Base-by-base conservation (phyloP, 345 rosid species). In the Populus davidiana region DNA sequence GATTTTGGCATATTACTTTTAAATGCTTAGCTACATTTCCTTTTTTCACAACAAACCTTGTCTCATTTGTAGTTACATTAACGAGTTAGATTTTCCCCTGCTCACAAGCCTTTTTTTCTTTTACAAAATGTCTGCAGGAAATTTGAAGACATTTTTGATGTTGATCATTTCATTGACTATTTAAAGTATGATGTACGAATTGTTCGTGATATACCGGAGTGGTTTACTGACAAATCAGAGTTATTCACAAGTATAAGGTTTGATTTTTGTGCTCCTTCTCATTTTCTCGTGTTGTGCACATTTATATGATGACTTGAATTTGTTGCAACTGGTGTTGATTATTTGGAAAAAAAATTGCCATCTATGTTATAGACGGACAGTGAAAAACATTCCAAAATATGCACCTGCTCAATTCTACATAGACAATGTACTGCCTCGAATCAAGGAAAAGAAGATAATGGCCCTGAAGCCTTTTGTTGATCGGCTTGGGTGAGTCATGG, bases 371-470 rank as follows among this genome's bases (percentile, higher is more conserved):
- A 96, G 99, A 77, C 93, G 98, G 75, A 96, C 99, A 7, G 99
- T 96, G 64, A 96, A 96, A 88, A 96, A 96, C 83, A 96, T 96
- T 83, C 99, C 99, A 66, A 96, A 96, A 77, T 96, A 96, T 84
- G 99, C 99, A 67, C 92, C 99, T 38, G 98, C 98, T 6, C 94
- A 96, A 47, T 96, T 96, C 82, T 96, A 96, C 79, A 90, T 96
- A n/a, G 99, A 94, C 85, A 96, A 96, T 80, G 99, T 96, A 38
- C 89, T 96, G 65, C 99, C 99, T 63, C 91, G 99, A 78, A 88
- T 96, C 79, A 96, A 91, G 85, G 99, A 96, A 85, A 96, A 96
- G 93, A 96, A 90, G 91, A 94, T 96, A 72, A 96, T 96, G 99
- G 90, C 97, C 74, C 88, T 96, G 43, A 96, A 96, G 86, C 99